Evolutionary conservation across 345 rosid species (phyloP).

Genomic region (Physaria fendleri): DNA sequence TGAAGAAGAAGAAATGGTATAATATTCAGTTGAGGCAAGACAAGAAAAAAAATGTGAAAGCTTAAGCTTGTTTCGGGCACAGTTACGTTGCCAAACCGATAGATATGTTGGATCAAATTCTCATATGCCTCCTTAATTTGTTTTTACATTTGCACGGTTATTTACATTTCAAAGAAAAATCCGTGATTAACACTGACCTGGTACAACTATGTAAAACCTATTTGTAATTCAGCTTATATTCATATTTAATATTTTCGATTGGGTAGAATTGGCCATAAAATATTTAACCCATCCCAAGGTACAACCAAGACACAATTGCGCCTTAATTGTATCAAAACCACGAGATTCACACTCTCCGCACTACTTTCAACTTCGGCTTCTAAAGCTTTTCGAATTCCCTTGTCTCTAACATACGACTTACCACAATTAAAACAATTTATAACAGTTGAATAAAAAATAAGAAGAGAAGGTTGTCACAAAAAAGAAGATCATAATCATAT

Average conservation of each 20-base stretch:
- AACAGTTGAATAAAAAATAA: not conserved
- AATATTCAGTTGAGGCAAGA: slow-evolving; percentile 68
- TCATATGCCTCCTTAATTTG: too few relatives aligned
- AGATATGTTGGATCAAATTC: slow-evolving; percentile 2
- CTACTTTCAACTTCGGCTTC: not conserved
- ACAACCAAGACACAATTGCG: too few relatives aligned
- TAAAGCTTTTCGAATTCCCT: not conserved
- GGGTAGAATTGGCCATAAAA: too few relatives aligned
- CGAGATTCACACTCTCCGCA: not conserved
- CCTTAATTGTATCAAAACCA: too few relatives aligned
- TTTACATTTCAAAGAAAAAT: not conserved
- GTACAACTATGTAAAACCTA: too few relatives aligned
- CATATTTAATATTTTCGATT: too few relatives aligned
- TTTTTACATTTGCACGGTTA: too few relatives aligned
- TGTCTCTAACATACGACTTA: not conserved
- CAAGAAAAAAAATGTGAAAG: slow-evolving; percentile 58
- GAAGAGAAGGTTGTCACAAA: not conserved
- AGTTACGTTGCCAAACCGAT: not conserved
- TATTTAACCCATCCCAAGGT: too few relatives aligned
- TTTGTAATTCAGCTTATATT: too few relatives aligned
- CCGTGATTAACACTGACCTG: too few relatives aligned
- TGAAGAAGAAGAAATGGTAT: slow-evolving; percentile 84
- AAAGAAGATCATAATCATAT: not conserved
- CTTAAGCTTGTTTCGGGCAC: not conserved
- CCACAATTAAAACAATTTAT: not conserved